Conservation (phyloP, 495 filamentous ascomycete genomes). For the Tetracladium setigerum region DNA sequence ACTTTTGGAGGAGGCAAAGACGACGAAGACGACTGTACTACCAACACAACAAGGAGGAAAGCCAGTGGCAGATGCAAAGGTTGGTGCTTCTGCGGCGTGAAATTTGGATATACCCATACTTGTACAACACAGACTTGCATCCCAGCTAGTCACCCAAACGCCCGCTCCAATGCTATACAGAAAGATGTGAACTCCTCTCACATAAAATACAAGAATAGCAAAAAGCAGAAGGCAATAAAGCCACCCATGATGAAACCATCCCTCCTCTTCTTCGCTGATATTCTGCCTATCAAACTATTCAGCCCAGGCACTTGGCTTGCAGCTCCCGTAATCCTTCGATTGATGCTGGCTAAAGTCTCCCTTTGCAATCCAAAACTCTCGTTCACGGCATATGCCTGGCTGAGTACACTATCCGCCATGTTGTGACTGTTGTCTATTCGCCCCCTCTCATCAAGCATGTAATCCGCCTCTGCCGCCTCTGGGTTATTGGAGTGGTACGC, state of each 20-base stretch:
- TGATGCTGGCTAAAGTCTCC: slow-evolving; percentile 78
- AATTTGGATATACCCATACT: slow-evolving; percentile 20
- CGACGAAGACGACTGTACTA: background rate
- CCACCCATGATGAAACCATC: slow-evolving; percentile 88
- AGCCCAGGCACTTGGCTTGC: slow-evolving; percentile 89
- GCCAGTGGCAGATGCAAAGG: slow-evolving; percentile 4
- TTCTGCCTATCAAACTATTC: slow-evolving; percentile 87
- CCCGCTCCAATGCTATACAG: slow-evolving; percentile 15
- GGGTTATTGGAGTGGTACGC: slow-evolving; percentile 79
- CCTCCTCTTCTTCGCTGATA: slow-evolving; percentile 88
- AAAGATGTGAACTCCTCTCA: slow-evolving; percentile 27
- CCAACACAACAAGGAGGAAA: background rate
- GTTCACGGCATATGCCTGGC: slow-evolving; percentile 95
- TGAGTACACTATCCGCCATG: slow-evolving; percentile 82
- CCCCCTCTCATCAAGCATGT: slow-evolving; percentile 88
- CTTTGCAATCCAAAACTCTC: slow-evolving; percentile 83
- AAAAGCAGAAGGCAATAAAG: slow-evolving; percentile 86
- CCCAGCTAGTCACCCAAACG: slow-evolving; percentile 15
- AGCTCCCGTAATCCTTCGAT: slow-evolving; percentile 78
- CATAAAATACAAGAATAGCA: slow-evolving; percentile 78
- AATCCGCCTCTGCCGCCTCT: slow-evolving; percentile 77
- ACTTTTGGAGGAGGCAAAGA: slow-evolving; percentile 51
- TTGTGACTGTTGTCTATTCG: slow-evolving; percentile 81
- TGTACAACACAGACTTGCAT: slow-evolving; percentile 19
- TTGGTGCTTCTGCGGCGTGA: slow-evolving; percentile 4